Percentiles rank a stretch among this genome's conserved stretches.
These are phyloP conservation scores for Inonotus obliquus DNA, from an alignment of 1,284 basidiomycete genomes.

Conservation along the genomic window DNA sequence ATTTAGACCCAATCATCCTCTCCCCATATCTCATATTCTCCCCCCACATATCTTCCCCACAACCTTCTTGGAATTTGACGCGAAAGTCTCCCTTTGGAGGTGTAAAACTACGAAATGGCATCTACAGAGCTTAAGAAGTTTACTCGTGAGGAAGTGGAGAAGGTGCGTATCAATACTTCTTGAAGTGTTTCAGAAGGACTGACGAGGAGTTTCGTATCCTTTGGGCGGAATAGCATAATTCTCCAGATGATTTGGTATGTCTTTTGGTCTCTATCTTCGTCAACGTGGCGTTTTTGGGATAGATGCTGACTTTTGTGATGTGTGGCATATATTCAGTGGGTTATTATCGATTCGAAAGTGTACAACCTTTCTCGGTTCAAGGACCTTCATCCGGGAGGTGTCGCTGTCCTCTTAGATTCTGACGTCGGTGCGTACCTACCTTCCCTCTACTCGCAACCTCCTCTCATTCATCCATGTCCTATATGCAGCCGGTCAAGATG, in stretches of 20 bases:
- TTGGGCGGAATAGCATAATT: conserved; percentile 60
- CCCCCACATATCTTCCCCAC: not conserved
- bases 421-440: conserved; percentile 58
- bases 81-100: not conserved
- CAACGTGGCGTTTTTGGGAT: conserved; percentile 6
- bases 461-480: conserved; percentile 2
- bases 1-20: conserved; percentile 8
- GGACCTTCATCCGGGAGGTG: conserved; percentile 79
- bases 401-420: conserved; percentile 65
- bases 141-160: conserved; percentile 18
- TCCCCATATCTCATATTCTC: not conserved
- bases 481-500: conserved; percentile 68
- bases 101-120: conserved; percentile 3
- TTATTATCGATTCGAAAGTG: conserved; percentile 79
- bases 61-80: not conserved
- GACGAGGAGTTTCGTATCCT: not conserved
- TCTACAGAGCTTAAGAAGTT: conserved; percentile 16
- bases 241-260: conserved; percentile 50
- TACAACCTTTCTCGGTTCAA: conserved; percentile 79
- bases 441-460: not conserved
- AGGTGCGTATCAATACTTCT: conserved; percentile 4
- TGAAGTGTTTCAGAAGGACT: not conserved
- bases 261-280: conserved; percentile 24
- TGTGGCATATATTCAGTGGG: conserved; percentile 49
- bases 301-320: not conserved